Evolutionary conservation across 1,284 basidiomycete genomes (phyloP).

Genomic region (Trametes sp.): DNA sequence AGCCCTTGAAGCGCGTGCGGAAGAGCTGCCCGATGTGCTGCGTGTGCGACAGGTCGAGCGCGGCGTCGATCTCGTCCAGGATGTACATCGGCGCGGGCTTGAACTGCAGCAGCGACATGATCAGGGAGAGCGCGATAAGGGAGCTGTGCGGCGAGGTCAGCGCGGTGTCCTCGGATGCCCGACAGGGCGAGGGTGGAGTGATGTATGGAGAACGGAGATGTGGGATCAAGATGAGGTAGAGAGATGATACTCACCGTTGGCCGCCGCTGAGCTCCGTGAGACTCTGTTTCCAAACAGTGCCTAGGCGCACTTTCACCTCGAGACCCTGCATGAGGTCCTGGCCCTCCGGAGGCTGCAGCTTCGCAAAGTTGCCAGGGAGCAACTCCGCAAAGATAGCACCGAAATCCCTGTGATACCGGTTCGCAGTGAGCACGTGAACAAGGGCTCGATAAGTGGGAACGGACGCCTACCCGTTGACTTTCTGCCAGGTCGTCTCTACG

Average conservation of each 20-base stretch:
- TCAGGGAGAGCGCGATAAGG: conserved; percentile 94
- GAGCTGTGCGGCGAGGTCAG: conserved; percentile 61
- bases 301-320: conserved; percentile 96
- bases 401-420: conserved; percentile 77
- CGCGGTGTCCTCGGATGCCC: not conserved
- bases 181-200: not conserved
- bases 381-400: conserved; percentile 97
- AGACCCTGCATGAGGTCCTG: conserved; percentile 94
- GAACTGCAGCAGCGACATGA: conserved; percentile 98
- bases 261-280: conserved; percentile 97
- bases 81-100: conserved; percentile 99
- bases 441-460: conserved; percentile 1
- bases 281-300: conserved; percentile 96
- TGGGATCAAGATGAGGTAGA: not conserved
- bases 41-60: conserved; percentile 95
- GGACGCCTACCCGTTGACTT: conserved; percentile 82
- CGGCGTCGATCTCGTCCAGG: conserved; percentile 98
- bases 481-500: conserved; percentile 93
- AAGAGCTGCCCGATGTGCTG: conserved; percentile 98
- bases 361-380: conserved; percentile 96
- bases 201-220: not conserved
- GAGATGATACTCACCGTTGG: conserved; percentile 73
- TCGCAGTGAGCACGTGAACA: conserved; percentile 9
- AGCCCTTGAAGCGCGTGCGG: conserved; percentile 96
- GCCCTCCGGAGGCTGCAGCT: conserved; percentile 92